Percentiles rank a stretch among this genome's conserved stretches.
Evolutionary conservation across 192 early-diverging fungal genomes (phyloP).

Genomic region (Geosiphon pyriformis): DNA sequence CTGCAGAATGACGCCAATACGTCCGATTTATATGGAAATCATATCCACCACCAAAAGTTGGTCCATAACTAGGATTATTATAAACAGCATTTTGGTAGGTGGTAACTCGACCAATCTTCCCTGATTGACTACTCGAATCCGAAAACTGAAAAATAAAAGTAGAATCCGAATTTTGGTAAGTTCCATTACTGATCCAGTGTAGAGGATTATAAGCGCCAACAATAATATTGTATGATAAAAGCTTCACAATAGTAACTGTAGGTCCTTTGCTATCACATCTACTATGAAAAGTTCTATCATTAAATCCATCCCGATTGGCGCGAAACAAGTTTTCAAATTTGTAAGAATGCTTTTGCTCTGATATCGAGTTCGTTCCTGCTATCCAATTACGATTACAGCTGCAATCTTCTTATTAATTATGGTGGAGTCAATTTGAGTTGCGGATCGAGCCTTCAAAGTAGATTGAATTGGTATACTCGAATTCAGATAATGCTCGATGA

Average conservation of each 20-base stretch:
- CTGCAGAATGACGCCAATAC: too few relatives aligned
- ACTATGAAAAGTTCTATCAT: not conserved
- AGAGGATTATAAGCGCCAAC: constrained; percentile 20
- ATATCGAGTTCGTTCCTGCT: not conserved
- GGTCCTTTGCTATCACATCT: constrained; percentile 17
- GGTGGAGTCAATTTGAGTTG: not conserved
- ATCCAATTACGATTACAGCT: constrained; percentile 11
- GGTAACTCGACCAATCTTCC: too few relatives aligned
- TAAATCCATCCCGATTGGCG: constrained; percentile 11
- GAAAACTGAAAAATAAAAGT: too few relatives aligned
- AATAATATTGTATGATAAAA: not conserved
- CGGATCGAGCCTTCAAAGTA: not conserved
- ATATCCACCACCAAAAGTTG: too few relatives aligned
- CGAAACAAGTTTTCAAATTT: constrained; percentile 19
- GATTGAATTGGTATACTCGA: not conserved
- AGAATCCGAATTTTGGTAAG: too few relatives aligned
- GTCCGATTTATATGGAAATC: too few relatives aligned
- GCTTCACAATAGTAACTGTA: not conserved
- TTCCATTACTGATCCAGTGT: constrained; percentile 1
- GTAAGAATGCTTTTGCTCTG: constrained; percentile 7
- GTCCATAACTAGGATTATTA: too few relatives aligned
- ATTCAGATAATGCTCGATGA: constrained; percentile 10
- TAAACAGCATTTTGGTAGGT: too few relatives aligned
- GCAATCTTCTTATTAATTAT: constrained; percentile 2
- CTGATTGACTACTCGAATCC: too few relatives aligned